phyloP scores from a whole-genome alignment of 371 early-diverging fungal species.

The Saksenaea oblongispora region DNA sequence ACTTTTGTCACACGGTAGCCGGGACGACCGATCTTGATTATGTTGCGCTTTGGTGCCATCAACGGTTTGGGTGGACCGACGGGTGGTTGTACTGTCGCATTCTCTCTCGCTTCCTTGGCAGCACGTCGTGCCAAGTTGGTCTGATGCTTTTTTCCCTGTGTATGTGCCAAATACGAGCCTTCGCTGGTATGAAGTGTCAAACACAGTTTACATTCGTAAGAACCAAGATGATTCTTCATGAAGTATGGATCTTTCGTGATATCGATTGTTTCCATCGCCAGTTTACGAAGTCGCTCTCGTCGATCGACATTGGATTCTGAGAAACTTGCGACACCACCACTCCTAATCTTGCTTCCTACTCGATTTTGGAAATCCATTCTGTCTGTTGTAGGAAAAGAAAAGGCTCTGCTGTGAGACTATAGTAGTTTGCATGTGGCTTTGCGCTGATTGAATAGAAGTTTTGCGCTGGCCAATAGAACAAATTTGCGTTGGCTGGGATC shows the following conservation, averaged over 20 bases:
- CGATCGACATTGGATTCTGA: conserved; percentile 92
- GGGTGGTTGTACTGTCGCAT: conserved; percentile 52
- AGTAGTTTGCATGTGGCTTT: too few species aligned
- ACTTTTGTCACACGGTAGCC: conserved; percentile 96
- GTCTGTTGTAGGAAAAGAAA: not conserved
- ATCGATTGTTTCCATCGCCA: conserved; percentile 97
- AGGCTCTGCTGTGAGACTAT: too few species aligned
- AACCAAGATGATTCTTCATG: conserved; percentile 97
- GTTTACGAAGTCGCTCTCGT: conserved; percentile 91
- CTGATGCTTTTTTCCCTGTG: conserved; percentile 99
- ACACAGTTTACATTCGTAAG: conserved; percentile 97
- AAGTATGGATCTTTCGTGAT: conserved; percentile 97
- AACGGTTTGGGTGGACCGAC: conserved; percentile 55
- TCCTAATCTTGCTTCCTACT: conserved; percentile 91
- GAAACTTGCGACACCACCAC: conserved; percentile 85
- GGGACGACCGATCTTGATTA: conserved; percentile 97
- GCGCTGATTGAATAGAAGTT: too few species aligned
- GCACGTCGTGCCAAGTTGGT: conserved; percentile 93
- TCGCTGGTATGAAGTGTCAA: conserved; percentile 95
- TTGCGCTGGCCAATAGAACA: too few species aligned
- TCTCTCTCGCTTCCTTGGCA: conserved; percentile 86
- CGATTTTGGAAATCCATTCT: conserved; percentile 80
- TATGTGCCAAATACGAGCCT: conserved; percentile 96
- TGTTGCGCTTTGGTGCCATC: conserved; percentile 51
- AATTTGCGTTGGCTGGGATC: too few species aligned